Percentiles rank a stretch among this genome's conserved stretches.
Evolutionary conservation across 768 basidiomycete genomes (phyloP).

Genomic region (Filobasidium wieringae): DNA sequence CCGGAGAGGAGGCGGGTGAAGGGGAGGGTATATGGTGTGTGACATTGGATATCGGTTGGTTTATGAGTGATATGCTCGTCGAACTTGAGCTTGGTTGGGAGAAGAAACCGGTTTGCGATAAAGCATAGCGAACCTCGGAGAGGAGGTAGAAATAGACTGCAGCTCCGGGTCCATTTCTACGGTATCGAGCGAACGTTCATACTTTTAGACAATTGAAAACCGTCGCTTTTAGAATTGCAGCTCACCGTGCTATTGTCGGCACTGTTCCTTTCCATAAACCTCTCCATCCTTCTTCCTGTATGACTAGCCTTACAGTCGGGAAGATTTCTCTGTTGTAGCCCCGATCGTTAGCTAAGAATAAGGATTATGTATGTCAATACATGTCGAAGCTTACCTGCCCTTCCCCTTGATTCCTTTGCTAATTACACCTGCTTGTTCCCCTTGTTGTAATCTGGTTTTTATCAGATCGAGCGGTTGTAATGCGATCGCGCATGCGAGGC

Average conservation of each 20-base stretch:
- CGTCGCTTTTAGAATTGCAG: neutral
- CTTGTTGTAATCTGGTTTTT: conserved; percentile 82
- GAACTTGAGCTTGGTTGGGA: conserved; percentile 24
- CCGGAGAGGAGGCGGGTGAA: neutral
- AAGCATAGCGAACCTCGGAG: conserved; percentile 62
- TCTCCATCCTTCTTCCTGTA: conserved; percentile 51
- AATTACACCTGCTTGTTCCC: conserved; percentile 41
- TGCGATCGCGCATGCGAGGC: conserved; percentile 31
- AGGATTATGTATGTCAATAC: too few species aligned
- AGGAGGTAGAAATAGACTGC: conserved; percentile 82
- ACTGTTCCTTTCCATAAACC: conserved; percentile 84
- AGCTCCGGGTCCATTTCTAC: conserved; percentile 82
- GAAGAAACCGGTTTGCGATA: conserved; percentile 66
- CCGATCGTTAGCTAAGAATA: too few species aligned
- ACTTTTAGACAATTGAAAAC: neutral
- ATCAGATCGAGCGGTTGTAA: conserved; percentile 56
- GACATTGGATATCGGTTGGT: neutral
- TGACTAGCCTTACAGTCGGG: conserved; percentile 42
- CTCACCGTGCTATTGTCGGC: conserved; percentile 60
- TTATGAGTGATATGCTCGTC: neutral
- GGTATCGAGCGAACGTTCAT: neutral
- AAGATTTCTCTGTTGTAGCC: conserved; percentile 16
- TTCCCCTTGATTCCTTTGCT: neutral
- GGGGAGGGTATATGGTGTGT: conserved; percentile 2
- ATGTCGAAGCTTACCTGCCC: neutral